Base-by-base conservation (phyloP, 208 protist genomes). In the Wallacemonas sp. region DNA sequence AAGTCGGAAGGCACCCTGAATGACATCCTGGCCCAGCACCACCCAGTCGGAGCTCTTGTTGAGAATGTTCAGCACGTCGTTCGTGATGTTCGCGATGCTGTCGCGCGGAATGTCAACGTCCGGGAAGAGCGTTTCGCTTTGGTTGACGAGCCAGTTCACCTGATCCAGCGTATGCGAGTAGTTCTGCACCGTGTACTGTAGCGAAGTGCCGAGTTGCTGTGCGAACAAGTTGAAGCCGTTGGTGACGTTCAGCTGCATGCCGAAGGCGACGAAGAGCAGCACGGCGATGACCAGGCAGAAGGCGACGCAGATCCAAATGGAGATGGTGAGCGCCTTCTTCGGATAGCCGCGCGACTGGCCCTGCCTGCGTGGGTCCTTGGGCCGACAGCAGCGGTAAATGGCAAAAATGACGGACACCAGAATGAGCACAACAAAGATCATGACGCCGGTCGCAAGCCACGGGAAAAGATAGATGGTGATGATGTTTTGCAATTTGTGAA, bases 381-480 rank as follows among this genome's bases (percentile, higher is more conserved):
- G 70, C 1, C 14, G 22, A 41, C 49, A 66, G 61, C 65, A 69
- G 16, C 69, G 64, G 25, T 54, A 62, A 1, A 80, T 66, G 7
- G 61, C n/a, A 36, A 54, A 69, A 1, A 42, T 65, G 5, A 74
- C 50, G 2, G 52, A 61, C n/a, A 46, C 20, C 0, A 80, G 12
- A 12, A 70, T 41, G 29, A 80, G 48, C 5, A 80, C 2, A 14
- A 79, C 46, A 2, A 79, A 14, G 11, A 70, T 63, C n/a, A 80
- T 55, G 23, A 80, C 29, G 28, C 69, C 64, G 2, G 41, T 41
- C 0, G 61, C 67, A 2, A 75, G 52, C 57, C 73, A 82, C 2
- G 70, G 76, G 39, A 79, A 79, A 10, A 74, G 64, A 44, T 69
- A 49, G 44, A 72, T 12, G 16, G 67, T 74, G 46, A 78, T 71